Base-by-base conservation (phyloP, 306 rosid genomes). In the Notholithocarpus densiflorus region DNA sequence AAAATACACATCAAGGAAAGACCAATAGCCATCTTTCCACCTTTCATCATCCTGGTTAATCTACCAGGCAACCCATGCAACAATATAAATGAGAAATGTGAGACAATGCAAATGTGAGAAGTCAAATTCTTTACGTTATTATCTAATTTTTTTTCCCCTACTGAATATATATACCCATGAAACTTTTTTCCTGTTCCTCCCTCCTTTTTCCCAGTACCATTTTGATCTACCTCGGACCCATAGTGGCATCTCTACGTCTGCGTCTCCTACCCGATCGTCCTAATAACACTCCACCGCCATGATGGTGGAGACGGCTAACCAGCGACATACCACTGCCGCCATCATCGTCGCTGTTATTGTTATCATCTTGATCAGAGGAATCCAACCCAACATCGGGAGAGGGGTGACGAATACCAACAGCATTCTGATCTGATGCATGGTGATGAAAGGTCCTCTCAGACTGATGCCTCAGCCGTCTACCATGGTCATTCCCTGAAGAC, bases 211-310 rank as follows among this genome's bases (percentile, higher is more conserved):
- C 84, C 79, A 32, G 20, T 70, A 59, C 26, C 57, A 68, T 45
- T 52, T 72, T 74, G 65, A 82, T 74, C 90, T 75, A 85, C 32
- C 83, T 43, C 48, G 78, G 7, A 60, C 82, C 85, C 34, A 71
- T 81, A 18, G 61, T 85, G 48, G 79, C 79, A 56, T 90, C 94
- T 82, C 99, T 90, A 53, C 86, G 90, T 68, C 92, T 89, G 2
- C 89, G 93, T 80, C 99, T 93, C 88, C 99, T 87, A 29, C 93
- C 89, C 0, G 99, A 90, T 13, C 96, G 96, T 40, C 88, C 92
- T 82, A 90, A 76, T 51, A 91, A 76, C 79, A 87, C 87, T 77
- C 92, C 81, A 11, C 90, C 78, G 14, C 91, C 96, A 62, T 87
- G 94, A 57, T 86, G 93, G 0, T 77, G 96, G 43, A 93, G 93